Evolutionary conservation across 371 early-diverging fungal species (phyloP), one percentile per base, ranked within the genome.

Genomic region (Lichtheimia corymbifera): DNA sequence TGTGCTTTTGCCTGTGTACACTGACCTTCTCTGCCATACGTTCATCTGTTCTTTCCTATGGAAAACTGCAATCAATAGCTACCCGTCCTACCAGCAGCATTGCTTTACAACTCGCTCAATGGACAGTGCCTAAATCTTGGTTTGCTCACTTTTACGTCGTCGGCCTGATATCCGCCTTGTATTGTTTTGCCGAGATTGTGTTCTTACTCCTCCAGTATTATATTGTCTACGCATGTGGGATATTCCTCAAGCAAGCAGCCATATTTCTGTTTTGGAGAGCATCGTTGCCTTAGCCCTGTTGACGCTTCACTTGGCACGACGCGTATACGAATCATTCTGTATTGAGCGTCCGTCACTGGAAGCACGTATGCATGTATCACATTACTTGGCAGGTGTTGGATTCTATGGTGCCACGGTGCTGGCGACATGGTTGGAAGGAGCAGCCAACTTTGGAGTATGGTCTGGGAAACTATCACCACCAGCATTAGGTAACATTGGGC

Each of bases 131-230:
- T 4, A 91, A 91, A 59, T 61, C 69, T 12, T 80, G 75, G 69
- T 91, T 91, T 72, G 62, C 79, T 0, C 90, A 91, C 61, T 91
- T 91, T 62, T 91, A 91, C 62, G 64, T 79, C 5, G 53, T 86
- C 17, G 87, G 86, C 0, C 64, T 69, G 30, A 35, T 44, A 4
- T 72, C 63, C 43, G 80, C 72, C 6, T 28, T 61, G 2, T 58
- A 59, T 17, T 74, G 62, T 28, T 28, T 55, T 0, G 3, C 55
- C 0, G 79, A 81, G 50, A 20, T 80, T 9, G 15, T 25, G 0
- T n/a, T 64, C 5, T 27, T 59, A 14, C 14, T 50, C 5, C 22
- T 4, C 62, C 63, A 17, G 22, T 76, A 5, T 42, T 71, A 4
- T 28, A 44, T 22, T 1, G 64, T 13, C 53, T 76, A 25, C 61